A percentile compares a stretch with the other conserved stretches of the same genome.
Evolutionary conservation across 306 rosid genomes (phyloP).

Genomic region (Phaseolus lunatus): DNA sequence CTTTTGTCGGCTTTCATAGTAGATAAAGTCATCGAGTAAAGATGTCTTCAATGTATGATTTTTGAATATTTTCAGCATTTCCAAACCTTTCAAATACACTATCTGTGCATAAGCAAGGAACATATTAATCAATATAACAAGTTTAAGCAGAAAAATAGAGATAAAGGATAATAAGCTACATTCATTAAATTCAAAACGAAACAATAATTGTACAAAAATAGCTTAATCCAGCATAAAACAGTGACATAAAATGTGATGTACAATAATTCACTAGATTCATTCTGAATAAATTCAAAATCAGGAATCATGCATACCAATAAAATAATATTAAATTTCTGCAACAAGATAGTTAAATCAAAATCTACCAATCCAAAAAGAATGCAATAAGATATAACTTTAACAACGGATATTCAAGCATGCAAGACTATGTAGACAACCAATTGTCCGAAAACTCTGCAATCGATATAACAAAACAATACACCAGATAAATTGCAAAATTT

Average conservation of each 20-base stretch:
- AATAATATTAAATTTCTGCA: background rate
- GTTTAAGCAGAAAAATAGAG: background rate
- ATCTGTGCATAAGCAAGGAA: constrained; percentile 61
- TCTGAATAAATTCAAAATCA: background rate
- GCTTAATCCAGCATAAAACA: constrained; percentile 5
- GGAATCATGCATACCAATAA: constrained; percentile 18
- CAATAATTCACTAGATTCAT: background rate
- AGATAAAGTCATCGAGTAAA: constrained; percentile 85
- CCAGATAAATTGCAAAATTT: background rate
- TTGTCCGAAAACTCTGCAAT: too few species aligned
- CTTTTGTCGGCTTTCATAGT: constrained; percentile 93
- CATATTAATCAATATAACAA: constrained; percentile 5
- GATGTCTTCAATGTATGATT: constrained; percentile 78
- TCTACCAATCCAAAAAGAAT: background rate
- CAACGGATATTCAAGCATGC: too few species aligned
- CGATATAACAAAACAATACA: constrained; percentile 13
- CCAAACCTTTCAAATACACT: constrained; percentile 74
- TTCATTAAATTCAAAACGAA: background rate
- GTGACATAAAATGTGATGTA: constrained; percentile 14
- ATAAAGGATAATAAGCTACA: background rate
- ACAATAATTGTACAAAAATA: background rate
- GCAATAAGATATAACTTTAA: background rate
- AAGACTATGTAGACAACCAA: too few species aligned
- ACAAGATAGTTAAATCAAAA: constrained; percentile 5
- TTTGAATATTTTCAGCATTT: constrained; percentile 86